Evolutionary conservation across 2,329 filamentous ascomycete species (phyloP), one percentile per base, ranked within the genome.

Genomic region (Phaeosphaeriaceae sp.): DNA sequence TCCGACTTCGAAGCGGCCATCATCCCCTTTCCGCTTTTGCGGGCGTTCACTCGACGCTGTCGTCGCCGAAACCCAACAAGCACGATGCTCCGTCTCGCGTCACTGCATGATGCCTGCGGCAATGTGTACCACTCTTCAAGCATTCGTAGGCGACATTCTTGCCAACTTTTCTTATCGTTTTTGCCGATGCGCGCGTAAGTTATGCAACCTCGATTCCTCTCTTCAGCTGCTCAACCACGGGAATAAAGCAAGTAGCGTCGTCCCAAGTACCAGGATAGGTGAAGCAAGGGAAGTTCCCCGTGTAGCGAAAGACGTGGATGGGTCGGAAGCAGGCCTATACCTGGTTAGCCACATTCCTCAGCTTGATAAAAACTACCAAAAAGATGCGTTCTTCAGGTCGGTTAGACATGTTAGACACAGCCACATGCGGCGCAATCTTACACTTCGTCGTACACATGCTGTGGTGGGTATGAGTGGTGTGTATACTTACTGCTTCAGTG

Each of bases 401-500:
- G 3, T 7, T n/a, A 47, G 21, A 25, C 27, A 25, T 3, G 3
- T 7, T n/a, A 47, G 21, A 25, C 27, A 25, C 7, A 25, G 22
- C 21, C 21, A 24, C 45, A 17, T n/a, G 20, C 5, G 20, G 31
- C 22, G 7, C 15, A 15, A 41, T 40, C 7, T 20, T 11, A 40
- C 15, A 9, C 19, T 50, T 36, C 13, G 7, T 17, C 19, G 17
- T 10, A 33, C 6, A 33, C 48, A 24, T 41, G 19, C n/a, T 40
- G 22, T 40, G 27, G 9, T 36, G 20, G 17, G 24, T 21, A 17
- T 19, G 19, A 20, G 17, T 20, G 25, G 24, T 21, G 20, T 40
- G 25, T 31, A 51, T 21, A 70, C 74, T 69, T 65, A 76, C 73
- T 74, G 69, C 42, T 71, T 65, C 21, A 73, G 21, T 27, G 71